phyloP scores from a whole-genome alignment of 768 basidiomycete genomes.

The Suillus hirtellus region DNA sequence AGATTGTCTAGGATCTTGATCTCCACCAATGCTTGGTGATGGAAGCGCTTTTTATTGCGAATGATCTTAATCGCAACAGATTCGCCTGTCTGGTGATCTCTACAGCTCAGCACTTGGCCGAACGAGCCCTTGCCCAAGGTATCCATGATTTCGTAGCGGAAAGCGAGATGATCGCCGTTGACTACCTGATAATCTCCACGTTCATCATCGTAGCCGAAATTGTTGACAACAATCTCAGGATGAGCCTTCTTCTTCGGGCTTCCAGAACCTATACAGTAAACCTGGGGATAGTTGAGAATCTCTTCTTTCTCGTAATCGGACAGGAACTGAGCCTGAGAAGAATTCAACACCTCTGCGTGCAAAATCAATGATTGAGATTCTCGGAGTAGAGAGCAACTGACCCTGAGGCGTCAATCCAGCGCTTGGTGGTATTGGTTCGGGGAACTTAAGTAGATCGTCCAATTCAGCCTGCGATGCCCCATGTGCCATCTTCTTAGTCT shows the following conservation, averaged over 20 bases:
- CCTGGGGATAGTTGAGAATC: constrained; percentile 79
- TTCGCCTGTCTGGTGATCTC: constrained; percentile 92
- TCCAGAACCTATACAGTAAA: constrained; percentile 80
- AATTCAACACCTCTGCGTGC: constrained; percentile 60
- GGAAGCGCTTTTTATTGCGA: constrained; percentile 98
- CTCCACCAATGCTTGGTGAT: constrained; percentile 97
- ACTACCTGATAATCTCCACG: constrained; percentile 95
- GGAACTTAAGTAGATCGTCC: constrained; percentile 87
- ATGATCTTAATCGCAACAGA: constrained; percentile 99
- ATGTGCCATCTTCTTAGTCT: constrained; percentile 80
- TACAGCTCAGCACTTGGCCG: constrained; percentile 93
- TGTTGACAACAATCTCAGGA: constrained; percentile 72
- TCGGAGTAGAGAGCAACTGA: constrained; percentile 38
- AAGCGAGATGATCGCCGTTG: constrained; percentile 89
- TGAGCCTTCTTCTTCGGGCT: constrained; percentile 85
- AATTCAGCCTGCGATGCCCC: constrained; percentile 87
- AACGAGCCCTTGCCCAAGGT: constrained; percentile 98
- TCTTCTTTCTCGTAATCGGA: constrained; percentile 91
- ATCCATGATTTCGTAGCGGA: constrained; percentile 93
- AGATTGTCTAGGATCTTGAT: constrained; percentile 97
- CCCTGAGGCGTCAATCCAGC: constrained; percentile 67
- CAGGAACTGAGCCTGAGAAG: constrained; percentile 66
- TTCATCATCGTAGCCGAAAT: constrained; percentile 96
- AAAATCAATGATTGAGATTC: constrained; percentile 13
- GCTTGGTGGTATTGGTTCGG: constrained; percentile 80